Evolutionary conservation across 805 yeast species (phyloP).

Genomic region (Blastobotrys attinorum): DNA sequence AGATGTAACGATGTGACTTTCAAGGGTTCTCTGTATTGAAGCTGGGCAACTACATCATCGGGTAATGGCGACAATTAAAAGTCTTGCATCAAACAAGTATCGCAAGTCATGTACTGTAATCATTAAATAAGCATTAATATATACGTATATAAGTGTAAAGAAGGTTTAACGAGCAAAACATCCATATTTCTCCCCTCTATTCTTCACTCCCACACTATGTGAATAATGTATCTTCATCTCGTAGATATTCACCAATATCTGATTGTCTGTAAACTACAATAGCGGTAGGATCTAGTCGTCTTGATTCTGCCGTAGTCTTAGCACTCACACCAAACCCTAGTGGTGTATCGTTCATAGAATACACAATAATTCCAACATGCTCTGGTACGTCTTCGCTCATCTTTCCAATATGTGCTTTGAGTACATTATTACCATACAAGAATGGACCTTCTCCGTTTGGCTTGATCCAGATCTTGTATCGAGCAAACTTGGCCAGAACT

Average conservation of each 20-base stretch:
- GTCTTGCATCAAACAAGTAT: too few species aligned
- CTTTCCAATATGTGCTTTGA: slow-evolving; percentile 94
- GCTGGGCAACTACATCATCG: too few species aligned
- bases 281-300: slow-evolving; percentile 84
- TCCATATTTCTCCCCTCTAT: too few species aligned
- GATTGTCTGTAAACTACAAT: slow-evolving; percentile 95
- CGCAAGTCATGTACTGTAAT: too few species aligned
- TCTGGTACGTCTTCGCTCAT: slow-evolving; percentile 98
- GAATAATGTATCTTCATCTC: slow-evolving; percentile 95
- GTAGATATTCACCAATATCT: slow-evolving; percentile 94
- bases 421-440: slow-evolving; percentile 89
- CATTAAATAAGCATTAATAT: too few species aligned
- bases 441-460: slow-evolving; percentile 98
- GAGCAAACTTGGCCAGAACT: slow-evolving; percentile 77
- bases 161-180: too few species aligned
- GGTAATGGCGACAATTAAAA: too few species aligned
- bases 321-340: slow-evolving; percentile 95
- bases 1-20: too few species aligned
- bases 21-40: too few species aligned
- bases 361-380: slow-evolving; percentile 91
- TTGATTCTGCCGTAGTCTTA: slow-evolving; percentile 80
- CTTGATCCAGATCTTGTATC: slow-evolving; percentile 93
- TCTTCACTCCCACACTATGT: slow-evolving; percentile 38
- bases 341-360: slow-evolving; percentile 84
- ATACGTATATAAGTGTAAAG: too few species aligned